A percentile compares a stretch with the other conserved stretches of the same genome.
phyloP scores from a whole-genome alignment of 139 green algal species.

The Spirogloea muscicola region DNA sequence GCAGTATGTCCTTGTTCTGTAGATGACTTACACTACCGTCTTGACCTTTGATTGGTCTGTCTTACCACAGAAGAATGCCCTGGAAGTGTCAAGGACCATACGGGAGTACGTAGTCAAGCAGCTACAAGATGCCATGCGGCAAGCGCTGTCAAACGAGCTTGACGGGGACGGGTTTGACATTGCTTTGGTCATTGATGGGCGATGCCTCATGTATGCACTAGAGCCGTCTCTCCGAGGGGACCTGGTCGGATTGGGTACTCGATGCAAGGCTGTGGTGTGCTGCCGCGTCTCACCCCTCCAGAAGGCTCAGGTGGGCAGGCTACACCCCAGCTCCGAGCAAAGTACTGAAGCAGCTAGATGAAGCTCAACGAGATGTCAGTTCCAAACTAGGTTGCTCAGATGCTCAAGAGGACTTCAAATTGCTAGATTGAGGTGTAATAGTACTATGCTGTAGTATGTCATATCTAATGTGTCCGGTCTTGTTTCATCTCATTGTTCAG shows the following conservation, averaged over 20 bases:
- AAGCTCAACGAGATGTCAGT: no score
- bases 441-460: no score
- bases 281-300: conserved; percentile 64
- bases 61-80: no score
- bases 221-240: conserved; percentile 26
- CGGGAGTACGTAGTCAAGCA: conserved; percentile 3
- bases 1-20: no score
- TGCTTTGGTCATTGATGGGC: conserved; percentile 52
- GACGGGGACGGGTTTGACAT: conserved; percentile 10
- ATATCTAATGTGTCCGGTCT: no score
- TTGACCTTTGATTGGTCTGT: no score
- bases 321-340: no score
- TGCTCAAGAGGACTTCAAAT: no score
- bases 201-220: conserved; percentile 48
- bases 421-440: no score
- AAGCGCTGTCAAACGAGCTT: conserved; percentile 9
- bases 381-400: no score
- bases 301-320: conserved; percentile 56
- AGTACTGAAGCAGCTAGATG: no score
- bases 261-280: conserved; percentile 71
- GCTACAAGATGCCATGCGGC: conserved; percentile 26
- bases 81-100: conserved; percentile 15
- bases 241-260: conserved; percentile 61
- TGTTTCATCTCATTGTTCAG: no score
- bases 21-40: not conserved